Base-by-base conservation (phyloP, 768 basidiomycete species). In the Suillus sp. region DNA sequence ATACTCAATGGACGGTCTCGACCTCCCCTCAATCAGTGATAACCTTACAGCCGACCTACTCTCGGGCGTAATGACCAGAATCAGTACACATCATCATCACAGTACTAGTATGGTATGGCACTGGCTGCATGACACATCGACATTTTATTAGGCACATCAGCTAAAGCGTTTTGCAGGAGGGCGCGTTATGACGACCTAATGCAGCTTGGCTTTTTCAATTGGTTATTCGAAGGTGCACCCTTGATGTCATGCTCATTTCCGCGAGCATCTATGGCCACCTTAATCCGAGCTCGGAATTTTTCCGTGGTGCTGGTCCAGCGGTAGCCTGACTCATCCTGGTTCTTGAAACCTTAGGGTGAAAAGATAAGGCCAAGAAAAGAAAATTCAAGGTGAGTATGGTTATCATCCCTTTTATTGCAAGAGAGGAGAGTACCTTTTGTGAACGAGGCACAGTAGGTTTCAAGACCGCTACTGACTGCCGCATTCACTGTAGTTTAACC, bases 201-300 rank as follows among this genome's bases (percentile, higher is more conserved):
- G 55, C n/a, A 56, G 55, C 9, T 25, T 56, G 34, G 22, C 55
- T 35, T 25, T 60, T 68, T 59, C 61, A 65, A 60, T 35, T n/a
- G 54, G n/a, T n/a, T 22, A 55, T 38, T 37, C 35, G 55, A 56
- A 55, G 18, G 30, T 53, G 22, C 4, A 37, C 54, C 55, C 55
- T 56, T 38, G 55, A 37, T 56, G 35, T 56, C 22, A 35, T 55
- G 35, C 13, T 55, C 55, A 56, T 56, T 37, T 37, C 55, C 55
- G 55, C 35, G 22, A 25, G 22, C 22, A 56, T 56, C 35, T 37
- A 35, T 9, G 55, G 55, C 35, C 55, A 56, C 55, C 22, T 37
- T 56, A 37, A 37, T 56, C 35, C 22, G 54, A 56, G 35, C n/a
- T 38, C 55, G 22, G 35, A 16, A 56, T 25, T 25, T 37, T 37